Conservation (phyloP, 2,329 filamentous ascomycete species). For the Claviceps fusiformis region DNA sequence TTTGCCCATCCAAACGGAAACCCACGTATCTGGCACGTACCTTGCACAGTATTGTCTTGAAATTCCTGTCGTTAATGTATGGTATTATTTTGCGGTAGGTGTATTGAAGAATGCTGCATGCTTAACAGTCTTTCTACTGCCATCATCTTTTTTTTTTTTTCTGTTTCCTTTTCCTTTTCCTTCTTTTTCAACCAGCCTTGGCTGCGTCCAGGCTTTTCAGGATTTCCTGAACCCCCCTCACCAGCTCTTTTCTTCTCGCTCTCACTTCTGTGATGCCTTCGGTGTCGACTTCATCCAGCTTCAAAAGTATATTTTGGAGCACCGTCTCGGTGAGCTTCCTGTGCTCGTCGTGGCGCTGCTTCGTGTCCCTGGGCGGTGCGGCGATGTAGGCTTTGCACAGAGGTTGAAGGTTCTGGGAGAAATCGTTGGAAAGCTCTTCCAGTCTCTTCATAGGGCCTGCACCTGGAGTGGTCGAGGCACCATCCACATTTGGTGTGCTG, state of each 20-base stretch:
- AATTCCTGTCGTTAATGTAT: too few species aligned
- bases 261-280: constrained; percentile 55
- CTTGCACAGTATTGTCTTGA: neutral
- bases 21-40: neutral
- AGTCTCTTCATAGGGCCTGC: constrained; percentile 40
- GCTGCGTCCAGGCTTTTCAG: constrained; percentile 49
- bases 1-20: neutral
- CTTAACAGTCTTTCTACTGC: neutral
- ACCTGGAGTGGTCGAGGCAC: constrained; percentile 16
- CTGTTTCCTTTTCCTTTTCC: neutral
- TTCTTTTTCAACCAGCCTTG: constrained; percentile 10
- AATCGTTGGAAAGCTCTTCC: constrained; percentile 49
- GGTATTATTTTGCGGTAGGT: neutral
- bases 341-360: constrained; percentile 61
- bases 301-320: constrained; percentile 61
- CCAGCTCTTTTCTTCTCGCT: constrained; percentile 53
- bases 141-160: too few species aligned
- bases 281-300: constrained; percentile 63
- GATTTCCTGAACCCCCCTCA: constrained; percentile 56
- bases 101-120: neutral
- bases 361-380: constrained; percentile 48
- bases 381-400: constrained; percentile 47
- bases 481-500: constrained; percentile 26
- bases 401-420: constrained; percentile 51
- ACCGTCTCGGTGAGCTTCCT: constrained; percentile 63